Percentiles rank a stretch among this genome's conserved stretches.
Evolutionary conservation across 1,139 yeast genomes (phyloP).

Genomic region (Sugiyamaella castrensis): DNA sequence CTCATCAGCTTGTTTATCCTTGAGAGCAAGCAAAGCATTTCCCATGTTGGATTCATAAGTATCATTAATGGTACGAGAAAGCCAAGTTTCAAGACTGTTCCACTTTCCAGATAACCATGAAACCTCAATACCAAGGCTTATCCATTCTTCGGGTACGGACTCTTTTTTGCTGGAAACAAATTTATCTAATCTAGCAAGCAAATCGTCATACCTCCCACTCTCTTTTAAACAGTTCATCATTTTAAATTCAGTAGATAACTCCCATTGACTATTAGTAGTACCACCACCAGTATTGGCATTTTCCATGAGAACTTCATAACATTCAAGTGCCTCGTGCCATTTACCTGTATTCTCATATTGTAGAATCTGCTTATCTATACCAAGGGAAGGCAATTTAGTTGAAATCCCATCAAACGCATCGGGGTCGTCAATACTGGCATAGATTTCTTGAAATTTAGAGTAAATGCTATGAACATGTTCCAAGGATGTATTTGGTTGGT

Average conservation of each 20-base stretch:
- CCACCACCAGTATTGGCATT: slow-evolving; percentile 2
- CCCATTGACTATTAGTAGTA: slow-evolving; percentile 26
- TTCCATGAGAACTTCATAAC: slow-evolving; percentile 67
- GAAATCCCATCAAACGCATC: slow-evolving; percentile 89
- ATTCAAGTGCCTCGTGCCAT: slow-evolving; percentile 86
- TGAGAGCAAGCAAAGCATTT: slow-evolving; percentile 50
- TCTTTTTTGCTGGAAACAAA: slow-evolving; percentile 1
- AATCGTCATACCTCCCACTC: slow-evolving; percentile 56
- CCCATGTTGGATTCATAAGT: slow-evolving; percentile 67
- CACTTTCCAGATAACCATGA: slow-evolving; percentile 65
- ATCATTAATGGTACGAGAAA: slow-evolving; percentile 29
- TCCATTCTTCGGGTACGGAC: slow-evolving; percentile 25
- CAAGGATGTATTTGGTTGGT: slow-evolving; percentile 19
- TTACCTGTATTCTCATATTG: slow-evolving; percentile 83
- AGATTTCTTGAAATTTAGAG: slow-evolving; percentile 61
- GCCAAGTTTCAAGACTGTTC: slow-evolving; percentile 56
- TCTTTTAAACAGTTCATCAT: slow-evolving; percentile 54
- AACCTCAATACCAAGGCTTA: slow-evolving; percentile 69
- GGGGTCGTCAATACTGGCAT: slow-evolving; percentile 81
- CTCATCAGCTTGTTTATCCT: slow-evolving; percentile 34
- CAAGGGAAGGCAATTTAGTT: slow-evolving; percentile 66
- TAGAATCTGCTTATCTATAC: slow-evolving; percentile 66
- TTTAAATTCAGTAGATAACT: slow-evolving; percentile 40
- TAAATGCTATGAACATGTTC: slow-evolving; percentile 38
- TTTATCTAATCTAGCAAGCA: slow-evolving; percentile 34